phyloP scores from a whole-genome alignment of 2,329 filamentous ascomycete species.

The Colletotrichum scovillei region DNA sequence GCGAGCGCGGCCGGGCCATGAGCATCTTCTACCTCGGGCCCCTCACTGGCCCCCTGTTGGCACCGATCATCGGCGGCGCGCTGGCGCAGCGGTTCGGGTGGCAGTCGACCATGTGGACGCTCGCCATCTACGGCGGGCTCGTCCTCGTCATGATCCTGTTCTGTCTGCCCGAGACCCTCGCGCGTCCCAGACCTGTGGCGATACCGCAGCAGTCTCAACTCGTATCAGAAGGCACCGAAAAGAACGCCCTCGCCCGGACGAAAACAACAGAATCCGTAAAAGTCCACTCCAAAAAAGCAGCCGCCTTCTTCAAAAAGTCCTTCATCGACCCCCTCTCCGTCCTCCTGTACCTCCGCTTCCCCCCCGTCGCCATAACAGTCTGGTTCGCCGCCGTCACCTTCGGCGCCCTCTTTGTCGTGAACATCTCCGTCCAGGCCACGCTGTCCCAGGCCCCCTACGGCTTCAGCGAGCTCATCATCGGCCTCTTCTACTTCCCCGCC shows the following conservation, averaged over 20 bases:
- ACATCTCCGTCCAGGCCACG: constrained; percentile 79
- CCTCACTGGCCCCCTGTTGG: constrained; percentile 77
- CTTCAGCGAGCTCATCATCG: constrained; percentile 76
- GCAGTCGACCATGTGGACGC: constrained; percentile 83
- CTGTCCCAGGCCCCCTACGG: constrained; percentile 76
- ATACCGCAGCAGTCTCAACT: constrained; percentile 13
- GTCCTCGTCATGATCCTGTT: constrained; percentile 68
- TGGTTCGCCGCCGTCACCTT: constrained; percentile 82
- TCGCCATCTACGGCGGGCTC: constrained; percentile 75
- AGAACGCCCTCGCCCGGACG: constrained; percentile 56
- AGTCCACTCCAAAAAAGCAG: constrained; percentile 64
- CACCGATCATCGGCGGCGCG: constrained; percentile 81
- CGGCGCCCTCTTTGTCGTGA: constrained; percentile 79
- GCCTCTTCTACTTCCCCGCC: constrained; percentile 81
- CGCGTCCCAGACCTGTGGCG: constrained; percentile 43
- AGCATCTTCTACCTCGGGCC: constrained; percentile 85
- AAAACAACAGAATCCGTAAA: constrained; percentile 73
- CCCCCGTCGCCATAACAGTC: constrained; percentile 78
- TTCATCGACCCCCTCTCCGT: constrained; percentile 80
- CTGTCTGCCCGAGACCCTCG: constrained; percentile 74
- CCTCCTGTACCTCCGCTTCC: constrained; percentile 78
- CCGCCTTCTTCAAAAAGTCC: constrained; percentile 65
- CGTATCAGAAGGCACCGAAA: constrained; percentile 16
- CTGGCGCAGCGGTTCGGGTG: constrained; percentile 77
- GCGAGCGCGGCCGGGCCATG: constrained; percentile 83